phyloP scores from a whole-genome alignment of 1,284 basidiomycete species.

The Leccinum huronense region DNA sequence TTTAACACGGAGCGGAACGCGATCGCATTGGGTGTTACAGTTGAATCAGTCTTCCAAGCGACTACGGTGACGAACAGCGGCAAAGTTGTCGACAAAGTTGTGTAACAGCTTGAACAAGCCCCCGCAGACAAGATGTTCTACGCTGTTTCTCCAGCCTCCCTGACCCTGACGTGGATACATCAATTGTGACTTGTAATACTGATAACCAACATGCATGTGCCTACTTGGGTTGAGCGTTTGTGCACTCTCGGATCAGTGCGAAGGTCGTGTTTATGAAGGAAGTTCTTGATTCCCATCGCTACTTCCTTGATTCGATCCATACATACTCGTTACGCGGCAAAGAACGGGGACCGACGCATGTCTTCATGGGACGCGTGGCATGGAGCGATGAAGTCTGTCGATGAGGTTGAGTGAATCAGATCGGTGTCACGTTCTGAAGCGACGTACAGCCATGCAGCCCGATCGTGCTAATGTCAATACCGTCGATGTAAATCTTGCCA shows the following conservation, averaged over 20 bases:
- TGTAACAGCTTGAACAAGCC: too few species aligned
- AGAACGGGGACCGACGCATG: conserved; percentile 52
- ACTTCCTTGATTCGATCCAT: conserved; percentile 56
- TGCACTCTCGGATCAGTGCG: conserved; percentile 60
- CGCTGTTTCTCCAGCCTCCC: conserved; percentile 51
- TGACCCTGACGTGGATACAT: conserved; percentile 54
- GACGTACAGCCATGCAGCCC: conserved; percentile 77
- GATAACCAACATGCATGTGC: conserved; percentile 65
- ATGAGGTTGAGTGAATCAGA: background rate
- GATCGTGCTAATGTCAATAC: conserved; percentile 78
- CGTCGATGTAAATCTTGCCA: conserved; percentile 87
- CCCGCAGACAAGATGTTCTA: conserved; percentile 54
- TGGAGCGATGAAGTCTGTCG: conserved; percentile 54
- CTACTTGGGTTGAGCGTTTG: conserved; percentile 77
- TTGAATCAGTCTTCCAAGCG: too few species aligned
- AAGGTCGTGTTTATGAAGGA: conserved; percentile 47
- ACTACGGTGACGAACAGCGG: too few species aligned
- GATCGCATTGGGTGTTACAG: too few species aligned
- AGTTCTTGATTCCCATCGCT: conserved; percentile 51
- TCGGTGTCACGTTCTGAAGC: conserved; percentile 1
- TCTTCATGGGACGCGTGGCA: conserved; percentile 54
- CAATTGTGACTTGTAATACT: conserved; percentile 56
- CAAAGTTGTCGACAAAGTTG: too few species aligned
- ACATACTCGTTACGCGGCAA: conserved; percentile 47
- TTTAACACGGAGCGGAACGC: too few species aligned